phyloP scores from a whole-genome alignment of 2,329 filamentous ascomycete species.

The Zymoseptoria brevis region DNA sequence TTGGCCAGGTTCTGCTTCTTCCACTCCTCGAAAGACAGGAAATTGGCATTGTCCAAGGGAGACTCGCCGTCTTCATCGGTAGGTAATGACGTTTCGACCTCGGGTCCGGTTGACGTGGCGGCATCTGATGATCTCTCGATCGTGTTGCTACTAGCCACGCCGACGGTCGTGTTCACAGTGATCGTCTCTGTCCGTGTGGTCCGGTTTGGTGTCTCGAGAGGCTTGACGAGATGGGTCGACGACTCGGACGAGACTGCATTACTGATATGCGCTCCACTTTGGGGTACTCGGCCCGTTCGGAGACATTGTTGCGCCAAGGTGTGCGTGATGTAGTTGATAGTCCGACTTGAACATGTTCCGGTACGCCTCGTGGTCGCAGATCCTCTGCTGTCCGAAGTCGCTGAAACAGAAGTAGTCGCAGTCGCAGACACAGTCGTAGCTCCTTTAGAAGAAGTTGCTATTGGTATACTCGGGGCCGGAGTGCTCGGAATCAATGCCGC shows the following conservation, averaged over 20 bases:
- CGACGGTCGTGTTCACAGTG: not conserved
- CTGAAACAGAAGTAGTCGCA: not conserved
- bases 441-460: not conserved
- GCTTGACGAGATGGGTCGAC: too few species aligned
- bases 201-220: not conserved
- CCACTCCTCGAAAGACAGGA: slow-evolving; percentile 98
- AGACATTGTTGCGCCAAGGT: slow-evolving; percentile 69
- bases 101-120: not conserved
- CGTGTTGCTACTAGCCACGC: not conserved
- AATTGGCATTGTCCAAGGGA: slow-evolving; percentile 65
- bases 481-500: slow-evolving; percentile 5
- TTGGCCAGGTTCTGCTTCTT: slow-evolving; percentile 86
- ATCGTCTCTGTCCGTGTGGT: not conserved
- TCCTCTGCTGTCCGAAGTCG: not conserved
- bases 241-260: not conserved
- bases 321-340: slow-evolving; percentile 76
- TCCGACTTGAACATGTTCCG: slow-evolving; percentile 46
- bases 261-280: not conserved
- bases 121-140: not conserved
- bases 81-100: not conserved
- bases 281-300: slow-evolving; percentile 49
- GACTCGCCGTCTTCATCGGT: slow-evolving; percentile 52
- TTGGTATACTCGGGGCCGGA: slow-evolving; percentile 3
- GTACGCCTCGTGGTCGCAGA: slow-evolving; percentile 5
- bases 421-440: not conserved